Base-by-base conservation (phyloP, 345 rosid genomes). In the Fremontodendron californicum region DNA sequence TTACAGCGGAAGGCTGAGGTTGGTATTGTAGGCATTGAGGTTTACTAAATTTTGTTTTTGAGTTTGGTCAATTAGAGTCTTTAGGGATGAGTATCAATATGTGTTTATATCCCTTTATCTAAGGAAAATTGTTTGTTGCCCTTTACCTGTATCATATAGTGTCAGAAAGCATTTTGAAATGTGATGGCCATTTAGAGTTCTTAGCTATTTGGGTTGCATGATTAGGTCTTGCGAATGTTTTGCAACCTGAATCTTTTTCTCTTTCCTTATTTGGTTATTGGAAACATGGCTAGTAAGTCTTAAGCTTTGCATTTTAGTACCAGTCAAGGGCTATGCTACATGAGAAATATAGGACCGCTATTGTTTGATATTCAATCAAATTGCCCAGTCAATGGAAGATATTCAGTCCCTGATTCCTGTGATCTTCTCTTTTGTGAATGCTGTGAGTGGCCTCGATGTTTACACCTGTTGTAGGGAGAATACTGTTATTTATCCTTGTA, bases 1-100 rank as follows among this genome's bases (percentile, higher is more conserved):
- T 12, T 85, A 60, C 94, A 81, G 82, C 86, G 99, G 31, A 95
- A 86, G 87, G 90, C 97, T 63, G 99, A 95, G 98, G 98, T 95
- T 60, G 23, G 91, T 82, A 25, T 61, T 78, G 16, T 62, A 58
- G 35, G 49, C 46, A 16, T 58, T 65, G 35, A 43, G 65, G 46
- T 55, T 62, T 23, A 54, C 48, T 40, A 16, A 4, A 31, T 61
- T 63, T 21, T 33, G 57, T 18, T 49, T 71, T 33, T 49, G 29
- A 31, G 27, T 31, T 18, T 71, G 45, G 6, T 71, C 23, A 31
- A 33, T 21, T 49, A 18, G 19, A 0, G 27, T 19, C 19, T 9
- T 49, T 19, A 15, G 10, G 39, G n/a, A 27, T 45, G 39, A 15
- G 40, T 46, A 69, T 45, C 39, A 8, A 68, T 68, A 31, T 27